Base-by-base conservation (phyloP, 441 rosid species). In the Raphanus hybrid region DNA sequence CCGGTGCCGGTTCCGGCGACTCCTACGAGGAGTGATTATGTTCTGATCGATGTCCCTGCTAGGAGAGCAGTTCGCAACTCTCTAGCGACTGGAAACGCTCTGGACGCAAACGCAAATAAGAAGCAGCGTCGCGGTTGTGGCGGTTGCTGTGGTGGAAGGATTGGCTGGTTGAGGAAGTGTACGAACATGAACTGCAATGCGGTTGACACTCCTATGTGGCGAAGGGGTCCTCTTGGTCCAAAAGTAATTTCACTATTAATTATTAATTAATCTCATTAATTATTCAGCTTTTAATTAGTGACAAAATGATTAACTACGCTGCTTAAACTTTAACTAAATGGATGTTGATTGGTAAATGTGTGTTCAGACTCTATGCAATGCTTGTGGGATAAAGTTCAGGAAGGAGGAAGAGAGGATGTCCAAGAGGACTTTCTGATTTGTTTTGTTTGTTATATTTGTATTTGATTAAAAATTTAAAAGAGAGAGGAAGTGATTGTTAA, bases 301-400 rank as follows among this genome's bases (percentile, higher is more conserved):
- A 55, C n/a, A 15, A 52, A 52, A 29, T 52, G 23, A 45, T 59
- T 65, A 66, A 68, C 37, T 59, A 60, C 5, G 48, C 3, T 50
- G 45, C n/a, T 61, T 70, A 15, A 43, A 16, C 5, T 8, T 37
- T 11, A 14, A 57, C 2, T 12, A 34, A 52, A 15, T 41, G 41
- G 1, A 54, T 29, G 70, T 64, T 76, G 27, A 58, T 39, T 39
- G 43, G 43, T 39, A 39, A 39, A 39, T 3, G 43, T 54, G 65
- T 16, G 74, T 57, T 39, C 79, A 80, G 82, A 70, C 41, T n/a
- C 18, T 80, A 27, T 80, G 82, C 76, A 80, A 80, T 59, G 82
- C 82, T 65, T 80, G 82, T 70, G 82, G 82, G 20, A 80, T 80
- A 16, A 80, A 80, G 76, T 80, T 70, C 65, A 80, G 82, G 67